Base-by-base conservation (phyloP, 371 early-diverging fungal species). In the Syncephalis plumigaleata region DNA sequence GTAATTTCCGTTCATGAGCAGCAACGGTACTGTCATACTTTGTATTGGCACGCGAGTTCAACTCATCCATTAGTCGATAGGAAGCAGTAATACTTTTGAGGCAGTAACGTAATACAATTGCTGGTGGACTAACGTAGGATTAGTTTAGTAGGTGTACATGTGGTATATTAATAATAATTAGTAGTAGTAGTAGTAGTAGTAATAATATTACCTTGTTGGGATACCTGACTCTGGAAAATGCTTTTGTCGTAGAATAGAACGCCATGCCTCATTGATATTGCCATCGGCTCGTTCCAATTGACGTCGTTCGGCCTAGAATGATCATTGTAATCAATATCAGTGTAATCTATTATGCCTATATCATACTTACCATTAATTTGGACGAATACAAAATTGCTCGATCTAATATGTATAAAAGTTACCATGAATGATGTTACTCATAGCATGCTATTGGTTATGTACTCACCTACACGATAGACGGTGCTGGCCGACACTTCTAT, bases 31-130 rank as follows among this genome's bases (percentile, higher is more conserved):
- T 47, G 45, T 84, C 83, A 51, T 77, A 87, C 44, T 67, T 70
- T 7, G 81, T 80, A n/a, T 68, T 64, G 0, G 75, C 73, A 7
- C 75, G 66, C 11, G 64, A 65, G 43, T 77, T 79, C 42, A 84
- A 64, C 23, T 63, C 64, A 36, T 68, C 59, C 24, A 75, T 59
- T 4, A 87, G 57, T 15, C 54, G 59, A 50, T 74, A 31, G 0
- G 77, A 63, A 18, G 61, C 58, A 8, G 64, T 58, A 24, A 87
- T 77, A 3, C 58, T 65, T 2, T 47, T 46, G 22, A 84, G 37
- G 48, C 72, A 66, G 21, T 55, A 48, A 3, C 64, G 59, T 4
- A 86, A 60, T 3, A 79, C 66, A 13, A 60, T 51, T 9, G 76
- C 72, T 16, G 74, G 70, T 23, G 71, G 68, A 15, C 74, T 82